Base-by-base conservation (phyloP, 73 alveolate genomes). In the Diophrys appendiculata region DNA sequence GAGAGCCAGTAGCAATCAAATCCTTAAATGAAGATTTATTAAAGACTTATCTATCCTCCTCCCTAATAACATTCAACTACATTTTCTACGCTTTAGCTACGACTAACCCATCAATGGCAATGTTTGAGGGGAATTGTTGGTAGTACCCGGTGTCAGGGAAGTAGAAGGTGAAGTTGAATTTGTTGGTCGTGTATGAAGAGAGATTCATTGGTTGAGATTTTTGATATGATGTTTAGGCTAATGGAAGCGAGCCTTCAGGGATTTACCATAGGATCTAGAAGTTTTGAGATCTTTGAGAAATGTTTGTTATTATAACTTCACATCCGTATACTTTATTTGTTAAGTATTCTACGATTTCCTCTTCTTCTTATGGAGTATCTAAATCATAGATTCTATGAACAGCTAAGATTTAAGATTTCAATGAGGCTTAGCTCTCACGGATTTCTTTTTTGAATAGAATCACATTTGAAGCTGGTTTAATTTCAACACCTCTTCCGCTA, bases 161-260 rank as follows among this genome's bases (percentile, higher is more conserved):
- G 81, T 97, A 97, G 83, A 95, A 97, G 65, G 87, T 60, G 78
- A 83, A 88, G 67, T 68, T 77, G 69, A 92, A 70, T 65, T 88
- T 82, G 23, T 68, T 55, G 25, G 99, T 95, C 33, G 95, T 76
- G 88, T 87, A 97, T 27, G 97, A 87, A 29, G 69, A 27, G 56
- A 96, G 88, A 43, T 67, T 35, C 28, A 89, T 73, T 30, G 88
- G 89, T 25, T 76, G 67, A 2, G 97, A 84, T 80, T 94, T 90
- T 53, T 95, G 86, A 77, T 95, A 95, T 54, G 84, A 84, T 2
- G 96, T 75, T 27, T 80, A 35, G 26, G 71, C 67, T 1, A 97
- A 85, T 26, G 99, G 95, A 43, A 97, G 80, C 13, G 98, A 90
- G 29, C 99, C 99, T 83, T 94, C 87, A 56, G 99, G 99, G 31